These are phyloP conservation scores for Podila verticillata DNA, from an alignment of 192 early-diverging fungal genomes.

Conservation along the genomic window DNA sequence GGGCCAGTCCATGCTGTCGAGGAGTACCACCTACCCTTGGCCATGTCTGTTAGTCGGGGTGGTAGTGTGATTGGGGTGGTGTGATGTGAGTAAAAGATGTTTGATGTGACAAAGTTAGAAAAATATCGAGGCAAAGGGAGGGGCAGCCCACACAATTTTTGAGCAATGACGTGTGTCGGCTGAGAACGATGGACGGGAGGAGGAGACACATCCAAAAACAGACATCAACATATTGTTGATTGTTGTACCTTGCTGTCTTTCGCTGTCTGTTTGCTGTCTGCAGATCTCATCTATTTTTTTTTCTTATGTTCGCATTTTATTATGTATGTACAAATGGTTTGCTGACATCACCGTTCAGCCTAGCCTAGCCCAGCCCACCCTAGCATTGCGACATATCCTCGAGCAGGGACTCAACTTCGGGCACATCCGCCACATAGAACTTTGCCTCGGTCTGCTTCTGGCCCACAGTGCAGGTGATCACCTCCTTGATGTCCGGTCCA, in stretches of 20 bases:
- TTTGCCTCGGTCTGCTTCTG: constrained; percentile 96
- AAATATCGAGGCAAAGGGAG: neutral
- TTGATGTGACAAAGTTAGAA: neutral
- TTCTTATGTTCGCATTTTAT: neutral
- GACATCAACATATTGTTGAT: neutral
- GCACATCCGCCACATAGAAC: constrained; percentile 82
- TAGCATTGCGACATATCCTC: constrained; percentile 49
- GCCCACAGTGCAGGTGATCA: constrained; percentile 92
- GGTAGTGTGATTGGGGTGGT: neutral
- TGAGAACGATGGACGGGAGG: neutral
- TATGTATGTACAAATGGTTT: neutral
- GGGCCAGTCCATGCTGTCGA: neutral
- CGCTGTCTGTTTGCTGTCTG: no score
- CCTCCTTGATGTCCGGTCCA: constrained; percentile 50
- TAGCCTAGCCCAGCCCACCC: neutral
- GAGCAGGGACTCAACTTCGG: constrained; percentile 58
- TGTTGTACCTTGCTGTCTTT: no score
- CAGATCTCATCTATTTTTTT: neutral
- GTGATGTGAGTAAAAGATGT: neutral
- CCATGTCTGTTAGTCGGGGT: neutral
- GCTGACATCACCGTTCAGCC: neutral
- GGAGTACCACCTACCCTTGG: constrained; percentile 1
- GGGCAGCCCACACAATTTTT: neutral
- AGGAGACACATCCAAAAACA: neutral
- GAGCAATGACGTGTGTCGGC: neutral